Percentiles rank a stretch among this genome's conserved stretches.
Conservation (phyloP, 495 filamentous ascomycete species). For the Podospora tetraspora region DNA sequence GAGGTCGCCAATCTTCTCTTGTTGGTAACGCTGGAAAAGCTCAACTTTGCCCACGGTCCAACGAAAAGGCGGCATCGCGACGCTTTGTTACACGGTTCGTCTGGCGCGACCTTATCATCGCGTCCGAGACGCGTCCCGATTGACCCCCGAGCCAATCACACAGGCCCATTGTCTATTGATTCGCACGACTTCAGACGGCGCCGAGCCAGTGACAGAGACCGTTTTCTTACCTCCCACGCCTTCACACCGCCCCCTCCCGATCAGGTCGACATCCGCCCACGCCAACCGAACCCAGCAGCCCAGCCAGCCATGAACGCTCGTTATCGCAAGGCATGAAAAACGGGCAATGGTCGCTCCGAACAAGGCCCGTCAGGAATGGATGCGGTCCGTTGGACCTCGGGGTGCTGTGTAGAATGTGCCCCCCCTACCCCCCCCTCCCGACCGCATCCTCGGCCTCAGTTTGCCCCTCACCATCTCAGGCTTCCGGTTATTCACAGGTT, state of each 20-base stretch:
- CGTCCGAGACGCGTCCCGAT: not conserved
- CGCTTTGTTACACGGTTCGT: not conserved
- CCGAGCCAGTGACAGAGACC: not conserved
- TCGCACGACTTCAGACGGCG: constrained; percentile 3
- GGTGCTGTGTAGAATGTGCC: not conserved
- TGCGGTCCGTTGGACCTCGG: not conserved
- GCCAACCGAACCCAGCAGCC: not conserved
- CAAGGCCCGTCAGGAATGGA: constrained; percentile 7
- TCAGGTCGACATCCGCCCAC: not conserved
- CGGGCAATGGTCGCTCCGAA: constrained; percentile 4
- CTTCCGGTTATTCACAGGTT: not conserved
- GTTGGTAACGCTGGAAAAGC: not conserved
- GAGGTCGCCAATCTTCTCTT: not conserved
- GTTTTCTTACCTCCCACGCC: constrained; percentile 3
- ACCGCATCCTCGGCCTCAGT: not conserved
- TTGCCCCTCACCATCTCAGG: not conserved
- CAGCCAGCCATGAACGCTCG: not conserved
- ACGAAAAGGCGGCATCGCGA: not conserved
- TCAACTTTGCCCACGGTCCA: not conserved
- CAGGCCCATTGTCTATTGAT: not conserved
- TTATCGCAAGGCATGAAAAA: constrained; percentile 5
- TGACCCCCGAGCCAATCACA: not conserved
- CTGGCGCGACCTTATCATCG: not conserved
- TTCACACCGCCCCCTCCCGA: not conserved
- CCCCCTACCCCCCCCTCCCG: constrained; percentile 1